Evolutionary conservation across 331 rosid genomes (phyloP).

Genomic region (Quercus phellos): DNA sequence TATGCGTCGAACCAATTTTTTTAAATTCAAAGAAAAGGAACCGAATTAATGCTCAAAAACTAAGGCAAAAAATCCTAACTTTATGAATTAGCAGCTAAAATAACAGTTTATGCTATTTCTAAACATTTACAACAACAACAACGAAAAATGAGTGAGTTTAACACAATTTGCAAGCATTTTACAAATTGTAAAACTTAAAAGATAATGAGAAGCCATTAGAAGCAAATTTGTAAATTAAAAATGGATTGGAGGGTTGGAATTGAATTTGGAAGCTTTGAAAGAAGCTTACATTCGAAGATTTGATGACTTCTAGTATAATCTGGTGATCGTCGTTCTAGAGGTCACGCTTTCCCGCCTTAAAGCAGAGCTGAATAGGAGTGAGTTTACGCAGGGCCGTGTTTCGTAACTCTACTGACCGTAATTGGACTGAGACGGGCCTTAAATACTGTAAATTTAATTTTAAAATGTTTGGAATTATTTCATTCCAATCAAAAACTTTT

Average conservation of each 20-base stretch:
- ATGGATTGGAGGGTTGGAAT: background rate
- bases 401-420: too few relatives aligned
- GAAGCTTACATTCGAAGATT: slow-evolving; percentile 63
- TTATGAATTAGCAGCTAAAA: background rate
- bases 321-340: slow-evolving; percentile 30
- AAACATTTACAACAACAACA: background rate
- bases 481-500: too few relatives aligned
- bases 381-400: too few relatives aligned
- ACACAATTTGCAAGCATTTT: background rate
- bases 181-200: background rate
- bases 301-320: slow-evolving; percentile 47
- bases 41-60: background rate
- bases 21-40: background rate
- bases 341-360: slow-evolving; percentile 22
- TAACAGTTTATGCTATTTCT: background rate
- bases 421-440: too few relatives aligned
- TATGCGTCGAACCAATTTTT: background rate
- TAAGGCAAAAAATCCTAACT: background rate
- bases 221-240: too few relatives aligned
- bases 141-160: too few relatives aligned
- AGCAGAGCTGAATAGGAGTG: too few relatives aligned
- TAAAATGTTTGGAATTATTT: too few relatives aligned
- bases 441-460: too few relatives aligned
- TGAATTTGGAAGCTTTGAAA: background rate
- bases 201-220: background rate